Conservation (phyloP, 208 protist species). For the Trypanosoma caninum region DNA sequence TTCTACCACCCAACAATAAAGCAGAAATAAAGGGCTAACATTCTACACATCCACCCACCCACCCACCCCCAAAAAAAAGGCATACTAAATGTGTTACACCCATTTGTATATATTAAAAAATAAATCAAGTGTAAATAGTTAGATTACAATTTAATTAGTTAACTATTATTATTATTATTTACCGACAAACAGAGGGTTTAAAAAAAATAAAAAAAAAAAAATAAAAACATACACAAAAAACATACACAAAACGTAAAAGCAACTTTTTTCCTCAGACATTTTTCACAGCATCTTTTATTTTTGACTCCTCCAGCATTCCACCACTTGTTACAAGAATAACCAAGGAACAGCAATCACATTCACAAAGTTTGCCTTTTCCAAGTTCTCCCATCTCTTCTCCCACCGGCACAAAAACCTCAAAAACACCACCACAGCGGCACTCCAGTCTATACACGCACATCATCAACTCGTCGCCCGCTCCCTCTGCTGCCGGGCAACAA, state of each 20-base stretch:
- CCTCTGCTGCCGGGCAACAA: conserved; percentile 1
- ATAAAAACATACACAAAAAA: neutral
- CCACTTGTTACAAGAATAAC: conserved; percentile 47
- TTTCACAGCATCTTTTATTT: too few species aligned
- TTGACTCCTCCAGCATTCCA: neutral
- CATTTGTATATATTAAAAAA: neutral
- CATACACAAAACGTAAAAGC: neutral
- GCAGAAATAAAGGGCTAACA: too few species aligned
- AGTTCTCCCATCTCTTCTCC: neutral
- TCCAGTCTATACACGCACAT: conserved; percentile 57
- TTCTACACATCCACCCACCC: too few species aligned
- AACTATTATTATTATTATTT: too few species aligned
- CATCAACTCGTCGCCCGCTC: neutral
- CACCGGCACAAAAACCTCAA: conserved; percentile 49
- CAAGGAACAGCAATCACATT: conserved; percentile 83
- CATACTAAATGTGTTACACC: too few species aligned
- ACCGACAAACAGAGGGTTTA: too few species aligned
- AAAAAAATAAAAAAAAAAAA: neutral
- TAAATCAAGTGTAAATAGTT: too few species aligned
- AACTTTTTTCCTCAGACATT: too few species aligned
- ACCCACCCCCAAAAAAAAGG: too few species aligned
- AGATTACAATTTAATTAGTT: too few species aligned
- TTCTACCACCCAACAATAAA: too few species aligned
- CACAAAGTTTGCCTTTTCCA: conserved; percentile 22
- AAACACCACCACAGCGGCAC: conserved; percentile 76